These are phyloP conservation scores for Quercus dentata DNA, from an alignment of 306 rosid genomes.

Conservation along the genomic window DNA sequence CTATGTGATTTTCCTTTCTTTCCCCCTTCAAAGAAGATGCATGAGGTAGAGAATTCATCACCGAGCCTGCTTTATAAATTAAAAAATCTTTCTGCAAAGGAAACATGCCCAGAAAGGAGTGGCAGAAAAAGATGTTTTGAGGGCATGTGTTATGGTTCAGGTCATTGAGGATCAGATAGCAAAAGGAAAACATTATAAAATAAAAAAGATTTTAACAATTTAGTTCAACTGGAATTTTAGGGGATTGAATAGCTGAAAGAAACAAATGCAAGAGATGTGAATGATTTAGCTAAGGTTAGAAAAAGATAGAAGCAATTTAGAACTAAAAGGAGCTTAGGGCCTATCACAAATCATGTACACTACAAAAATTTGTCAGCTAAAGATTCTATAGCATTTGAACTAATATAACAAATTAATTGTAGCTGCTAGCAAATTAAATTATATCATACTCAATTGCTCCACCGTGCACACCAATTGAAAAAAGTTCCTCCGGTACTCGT, in stretches of 20 bases:
- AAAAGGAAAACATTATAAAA: neutral
- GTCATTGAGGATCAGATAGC: neutral
- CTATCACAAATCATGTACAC: neutral
- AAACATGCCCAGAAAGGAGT: neutral
- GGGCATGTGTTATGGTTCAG: neutral
- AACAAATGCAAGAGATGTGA: neutral
- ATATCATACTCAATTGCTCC: slow-evolving; percentile 86
- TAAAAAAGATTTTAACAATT: neutral
- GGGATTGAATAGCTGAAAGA: neutral
- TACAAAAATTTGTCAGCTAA: neutral
- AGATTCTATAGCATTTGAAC: neutral
- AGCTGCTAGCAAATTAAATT: slow-evolving; percentile 7
- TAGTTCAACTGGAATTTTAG: neutral
- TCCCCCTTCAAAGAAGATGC: neutral
- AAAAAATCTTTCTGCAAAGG: neutral
- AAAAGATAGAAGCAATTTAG: neutral
- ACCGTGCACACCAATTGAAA: slow-evolving; percentile 91
- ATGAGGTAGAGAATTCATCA: neutral
- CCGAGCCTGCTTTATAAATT: neutral
- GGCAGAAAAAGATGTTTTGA: neutral
- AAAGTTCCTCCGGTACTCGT: slow-evolving; percentile 75
- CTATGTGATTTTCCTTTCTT: too few relatives aligned
- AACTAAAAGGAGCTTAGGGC: neutral
- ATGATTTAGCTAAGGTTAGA: too few relatives aligned
- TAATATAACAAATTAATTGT: neutral